A percentile compares a stretch with the other conserved stretches of the same genome.
These are phyloP conservation scores for Rhizopogon rudus DNA, from an alignment of 768 basidiomycete genomes.

Conservation along the genomic window DNA sequence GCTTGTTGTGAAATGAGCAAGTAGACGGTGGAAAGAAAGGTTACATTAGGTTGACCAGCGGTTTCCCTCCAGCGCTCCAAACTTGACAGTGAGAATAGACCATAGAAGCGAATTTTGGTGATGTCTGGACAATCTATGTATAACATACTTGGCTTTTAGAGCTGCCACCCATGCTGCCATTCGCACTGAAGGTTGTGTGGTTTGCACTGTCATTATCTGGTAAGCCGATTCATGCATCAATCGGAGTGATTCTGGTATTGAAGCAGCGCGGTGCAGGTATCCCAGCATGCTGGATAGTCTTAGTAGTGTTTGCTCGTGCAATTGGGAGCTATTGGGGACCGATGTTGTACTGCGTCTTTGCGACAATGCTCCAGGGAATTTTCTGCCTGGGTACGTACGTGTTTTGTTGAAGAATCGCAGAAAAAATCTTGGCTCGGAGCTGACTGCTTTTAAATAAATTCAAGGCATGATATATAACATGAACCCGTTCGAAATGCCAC, in stretches of 20 bases:
- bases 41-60: background rate
- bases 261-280: constrained; percentile 33
- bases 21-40: background rate
- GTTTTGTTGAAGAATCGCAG: background rate
- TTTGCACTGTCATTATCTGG: constrained; percentile 53
- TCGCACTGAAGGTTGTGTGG: constrained; percentile 53
- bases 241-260: background rate
- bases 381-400: constrained; percentile 52
- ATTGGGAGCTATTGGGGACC: constrained; percentile 45
- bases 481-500: constrained; percentile 57
- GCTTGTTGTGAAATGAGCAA: background rate
- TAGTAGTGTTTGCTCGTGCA: constrained; percentile 40
- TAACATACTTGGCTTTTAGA: background rate
- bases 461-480: constrained; percentile 66
- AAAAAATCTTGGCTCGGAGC: background rate
- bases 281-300: constrained; percentile 43
- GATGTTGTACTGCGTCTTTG: constrained; percentile 42
- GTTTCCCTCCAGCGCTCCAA: background rate
- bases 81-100: background rate
- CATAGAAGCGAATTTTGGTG: background rate
- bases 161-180: constrained; percentile 42
- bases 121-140: background rate
- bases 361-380: constrained; percentile 46
- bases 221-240: constrained; percentile 14
- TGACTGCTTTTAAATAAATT: background rate